These are phyloP conservation scores for Anaeromyces robustus DNA, from an alignment of 192 early-diverging fungal species.

Conservation along the genomic window DNA sequence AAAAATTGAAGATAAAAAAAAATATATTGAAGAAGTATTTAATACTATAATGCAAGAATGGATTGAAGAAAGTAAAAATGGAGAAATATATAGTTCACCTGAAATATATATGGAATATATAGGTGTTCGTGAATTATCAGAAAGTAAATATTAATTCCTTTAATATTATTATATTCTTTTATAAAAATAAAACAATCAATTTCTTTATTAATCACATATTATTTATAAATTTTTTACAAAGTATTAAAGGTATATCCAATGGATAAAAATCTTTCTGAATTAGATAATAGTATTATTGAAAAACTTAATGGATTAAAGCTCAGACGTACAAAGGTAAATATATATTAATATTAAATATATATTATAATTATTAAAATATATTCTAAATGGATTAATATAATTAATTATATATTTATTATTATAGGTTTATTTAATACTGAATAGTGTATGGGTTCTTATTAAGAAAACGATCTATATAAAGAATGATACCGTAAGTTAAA, in stretches of 20 bases:
- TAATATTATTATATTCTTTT: no score
- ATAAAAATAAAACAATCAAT: no score
- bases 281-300: not conserved
- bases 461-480: not conserved
- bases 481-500: not conserved
- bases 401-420: no score
- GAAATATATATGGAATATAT: not conserved
- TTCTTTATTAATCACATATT: no score
- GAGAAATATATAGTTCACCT: not conserved
- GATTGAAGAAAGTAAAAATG: not conserved
- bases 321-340: not conserved
- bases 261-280: not conserved
- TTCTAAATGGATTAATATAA: no score
- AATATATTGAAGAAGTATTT: not conserved
- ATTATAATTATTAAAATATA: no score
- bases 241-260: not conserved
- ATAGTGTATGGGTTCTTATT: not conserved
- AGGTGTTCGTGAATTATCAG: not conserved
- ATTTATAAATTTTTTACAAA: no score
- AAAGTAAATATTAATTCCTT: not conserved
- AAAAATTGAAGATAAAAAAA: not conserved
- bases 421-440: not conserved
- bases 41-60: not conserved
- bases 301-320: not conserved
- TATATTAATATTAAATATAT: not conserved